Base-by-base conservation (phyloP, 1,284 basidiomycete species). In the Vanrija pseudolonga region DNA sequence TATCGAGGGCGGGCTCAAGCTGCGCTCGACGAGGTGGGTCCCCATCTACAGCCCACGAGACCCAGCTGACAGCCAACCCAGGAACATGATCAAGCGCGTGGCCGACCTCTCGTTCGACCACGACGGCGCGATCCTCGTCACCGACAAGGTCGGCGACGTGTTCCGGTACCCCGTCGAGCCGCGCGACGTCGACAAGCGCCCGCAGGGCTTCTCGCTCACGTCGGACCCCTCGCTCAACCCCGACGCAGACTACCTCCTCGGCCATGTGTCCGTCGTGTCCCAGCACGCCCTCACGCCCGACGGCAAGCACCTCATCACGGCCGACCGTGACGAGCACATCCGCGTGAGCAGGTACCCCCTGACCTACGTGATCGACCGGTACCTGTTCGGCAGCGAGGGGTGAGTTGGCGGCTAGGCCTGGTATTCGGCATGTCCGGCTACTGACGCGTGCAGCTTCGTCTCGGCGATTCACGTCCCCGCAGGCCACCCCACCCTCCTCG, bases 271-370 rank as follows among this genome's bases (percentile, higher is more conserved):
- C 11, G 82, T 90, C 46, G 76, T 96, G 51, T 93, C 87, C 4
- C 76, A 81, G 1, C 85, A 89, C 68, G 64, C 85, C 40, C 81
- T 94, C 49, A 82, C 85, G 0, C 68, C 73, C 0, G 85, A 89
- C 66, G 84, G 86, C 59, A 81, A 80, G 53, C 85, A 82, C 66
- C 85, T 97, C 65, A 81, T 95, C 62, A 90, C 90, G 0, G 87
- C 89, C 0, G 93, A 96, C 71, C 78, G 93, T 44, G 93, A 96
- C 68, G 93, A 96, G 70, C 93, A 96, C 69, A 87, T 97, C 50
- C 82, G 93, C 50, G 82, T 94, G n/a, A 91, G 88, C 66, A 84
- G 88, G 82, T 96, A 84, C 68, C 93, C 93, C 0, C 79, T 87
- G 56, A 87, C 90, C 14, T 88, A 87, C 63, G 82, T 84, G 36